Evolutionary conservation across 345 rosid species (phyloP).

Genomic region (Dovyalis caffra): DNA sequence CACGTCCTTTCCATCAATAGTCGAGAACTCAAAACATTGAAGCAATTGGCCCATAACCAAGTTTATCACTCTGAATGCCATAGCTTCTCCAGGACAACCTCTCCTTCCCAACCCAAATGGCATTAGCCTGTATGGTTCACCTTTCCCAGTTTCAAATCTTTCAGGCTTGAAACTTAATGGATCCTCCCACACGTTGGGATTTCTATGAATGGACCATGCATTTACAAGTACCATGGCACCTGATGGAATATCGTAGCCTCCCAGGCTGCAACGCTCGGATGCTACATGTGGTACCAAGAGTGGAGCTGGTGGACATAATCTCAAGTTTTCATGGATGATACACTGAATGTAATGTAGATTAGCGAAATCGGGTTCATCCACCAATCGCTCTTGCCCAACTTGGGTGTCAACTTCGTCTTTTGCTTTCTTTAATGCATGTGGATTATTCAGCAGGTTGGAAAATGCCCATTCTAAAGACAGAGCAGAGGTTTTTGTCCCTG

Average conservation of each 20-base stretch:
- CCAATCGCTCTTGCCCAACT: slow-evolving; percentile 4
- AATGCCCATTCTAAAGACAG: slow-evolving; percentile 18
- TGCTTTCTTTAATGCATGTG: neutral
- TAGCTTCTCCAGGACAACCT: slow-evolving; percentile 21
- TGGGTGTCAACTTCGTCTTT: slow-evolving; percentile 14
- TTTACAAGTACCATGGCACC: slow-evolving; percentile 13
- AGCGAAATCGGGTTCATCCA: slow-evolving; percentile 16
- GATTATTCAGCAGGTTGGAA: slow-evolving; percentile 19
- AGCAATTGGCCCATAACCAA: slow-evolving; percentile 23
- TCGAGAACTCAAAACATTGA: slow-evolving; percentile 34
- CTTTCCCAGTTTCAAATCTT: slow-evolving; percentile 9
- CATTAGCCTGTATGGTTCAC: neutral
- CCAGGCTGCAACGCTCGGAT: slow-evolving; percentile 14
- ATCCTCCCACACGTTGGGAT: slow-evolving; percentile 23
- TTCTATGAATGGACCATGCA: slow-evolving; percentile 23
- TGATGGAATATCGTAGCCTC: slow-evolving; percentile 13
- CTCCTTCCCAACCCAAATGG: slow-evolving; percentile 39
- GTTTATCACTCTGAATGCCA: slow-evolving; percentile 24
- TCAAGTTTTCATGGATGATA: slow-evolving; percentile 11
- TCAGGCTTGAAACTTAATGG: slow-evolving; percentile 11
- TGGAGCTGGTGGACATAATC: slow-evolving; percentile 15
- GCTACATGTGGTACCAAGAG: slow-evolving; percentile 18
- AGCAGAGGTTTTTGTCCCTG: slow-evolving; percentile 18
- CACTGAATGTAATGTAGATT: slow-evolving; percentile 12
- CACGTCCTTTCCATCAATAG: slow-evolving; percentile 2